Evolutionary conservation across 768 basidiomycete species (phyloP), one percentile per base, ranked within the genome.

Genomic region (Mycena rebaudengoi): DNA sequence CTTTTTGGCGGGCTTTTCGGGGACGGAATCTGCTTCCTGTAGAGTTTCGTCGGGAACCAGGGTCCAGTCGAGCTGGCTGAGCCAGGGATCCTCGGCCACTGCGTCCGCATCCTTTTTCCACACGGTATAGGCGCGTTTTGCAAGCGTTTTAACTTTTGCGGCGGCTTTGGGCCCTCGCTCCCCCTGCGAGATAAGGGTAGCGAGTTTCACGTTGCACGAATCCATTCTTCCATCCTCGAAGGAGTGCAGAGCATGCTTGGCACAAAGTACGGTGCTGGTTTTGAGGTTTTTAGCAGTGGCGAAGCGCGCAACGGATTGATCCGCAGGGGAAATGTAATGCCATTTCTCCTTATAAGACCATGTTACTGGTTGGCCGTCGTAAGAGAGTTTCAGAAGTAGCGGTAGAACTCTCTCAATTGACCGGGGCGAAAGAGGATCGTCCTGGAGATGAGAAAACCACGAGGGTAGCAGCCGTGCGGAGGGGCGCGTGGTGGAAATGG

Each of bases 1-100:
- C 46, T 78, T 80, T 37, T 71, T 66, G 5, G 44, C 32, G 23
- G 66, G 53, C 35, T 80, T 82, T 67, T 50, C 57, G 52, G 35
- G 50, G 50, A 23, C 53, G 20, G 25, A 49, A 20, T 25, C 21
- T 40, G 20, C 53, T 45, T 20, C 51, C 21, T 30, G 51, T 53
- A n/a, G 43, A n/a, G 53, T 37, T 8, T 44, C 53, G n/a, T 45
- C 57, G 7, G 33, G 28, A 23, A 78, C 76, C 12, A 70, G 70
- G 21, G 74, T 83, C 94, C 92, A 95, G 60, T 94, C 87, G 8
- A 95, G 82, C 67, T 91, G 89, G 25, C 73, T 70, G 6, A 89
- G 73, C 86, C 87, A 93, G 25, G 83, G 82, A 68, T 91, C 85
- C 13, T 75, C 60, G 25, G 71, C 60, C 4, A 71, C 44, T 13